Conservation (phyloP, 129 eudicot genomes). For the Centaurea solstitialis region DNA sequence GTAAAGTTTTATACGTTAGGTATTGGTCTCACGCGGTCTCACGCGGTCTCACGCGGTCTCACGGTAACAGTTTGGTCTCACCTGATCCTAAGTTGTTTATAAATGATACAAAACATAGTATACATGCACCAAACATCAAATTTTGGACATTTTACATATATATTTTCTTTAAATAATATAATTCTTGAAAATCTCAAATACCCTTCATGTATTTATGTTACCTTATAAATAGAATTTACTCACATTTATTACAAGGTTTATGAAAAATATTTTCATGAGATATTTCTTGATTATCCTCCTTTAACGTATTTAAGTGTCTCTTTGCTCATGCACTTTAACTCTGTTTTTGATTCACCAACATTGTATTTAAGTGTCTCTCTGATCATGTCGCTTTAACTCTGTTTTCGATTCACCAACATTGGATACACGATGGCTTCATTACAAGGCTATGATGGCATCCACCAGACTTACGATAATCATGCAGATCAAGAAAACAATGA, state of each 20-base stretch:
- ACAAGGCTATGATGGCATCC: not conserved
- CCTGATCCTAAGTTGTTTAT: no score
- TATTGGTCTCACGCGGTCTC: no score
- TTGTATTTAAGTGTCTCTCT: not conserved
- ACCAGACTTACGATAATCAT: not conserved
- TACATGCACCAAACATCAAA: not conserved
- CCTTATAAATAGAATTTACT: constrained; percentile 14
- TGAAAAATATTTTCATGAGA: constrained; percentile 19
- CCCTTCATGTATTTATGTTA: constrained; percentile 12
- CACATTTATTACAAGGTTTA: constrained; percentile 19
- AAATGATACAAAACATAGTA: not conserved
- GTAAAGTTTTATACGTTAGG: no score
- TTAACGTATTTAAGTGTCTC: constrained; percentile 9
- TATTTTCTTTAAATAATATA: not conserved
- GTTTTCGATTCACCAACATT: not conserved
- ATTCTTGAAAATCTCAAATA: not conserved
- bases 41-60: no score
- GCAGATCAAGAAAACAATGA: constrained; percentile 6
- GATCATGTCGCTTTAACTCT: not conserved
- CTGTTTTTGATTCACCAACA: no score
- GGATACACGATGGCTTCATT: constrained; percentile 3
- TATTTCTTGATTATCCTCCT: constrained; percentile 12
- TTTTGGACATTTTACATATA: constrained; percentile 3
- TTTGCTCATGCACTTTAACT: no score
- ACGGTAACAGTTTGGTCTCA: no score